These are phyloP conservation scores for Senna siamea DNA, from an alignment of 306 rosid genomes.

Conservation along the genomic window DNA sequence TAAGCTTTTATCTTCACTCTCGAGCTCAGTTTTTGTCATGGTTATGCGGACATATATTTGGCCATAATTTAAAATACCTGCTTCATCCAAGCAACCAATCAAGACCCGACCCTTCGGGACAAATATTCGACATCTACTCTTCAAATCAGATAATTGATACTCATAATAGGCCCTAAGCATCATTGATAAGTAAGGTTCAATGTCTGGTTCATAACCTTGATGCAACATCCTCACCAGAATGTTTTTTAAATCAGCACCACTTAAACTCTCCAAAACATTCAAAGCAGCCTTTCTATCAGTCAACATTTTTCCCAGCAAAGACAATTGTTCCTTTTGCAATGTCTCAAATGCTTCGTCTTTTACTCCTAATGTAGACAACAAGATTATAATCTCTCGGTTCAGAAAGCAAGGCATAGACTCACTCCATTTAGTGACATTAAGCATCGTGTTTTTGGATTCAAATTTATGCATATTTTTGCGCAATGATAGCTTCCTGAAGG, in stretches of 20 bases:
- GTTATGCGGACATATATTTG: constrained; percentile 74
- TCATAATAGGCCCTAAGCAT: constrained; percentile 59
- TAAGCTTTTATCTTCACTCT: constrained; percentile 50
- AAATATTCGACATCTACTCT: constrained; percentile 38
- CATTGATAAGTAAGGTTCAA: constrained; percentile 89
- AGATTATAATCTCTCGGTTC: constrained; percentile 83
- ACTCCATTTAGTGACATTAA: constrained; percentile 76
- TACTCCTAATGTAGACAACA: constrained; percentile 79
- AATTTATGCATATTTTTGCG: constrained; percentile 89
- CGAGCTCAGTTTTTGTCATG: constrained; percentile 61
- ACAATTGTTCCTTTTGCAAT: constrained; percentile 75
- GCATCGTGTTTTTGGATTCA: constrained; percentile 83
- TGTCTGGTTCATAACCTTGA: constrained; percentile 75
- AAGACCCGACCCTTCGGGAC: constrained; percentile 61
- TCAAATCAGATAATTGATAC: constrained; percentile 73
- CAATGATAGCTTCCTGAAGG: constrained; percentile 78
- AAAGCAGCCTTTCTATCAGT: constrained; percentile 64
- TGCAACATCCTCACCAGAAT: constrained; percentile 79
- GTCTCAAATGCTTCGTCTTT: constrained; percentile 74
- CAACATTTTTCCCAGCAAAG: constrained; percentile 69
- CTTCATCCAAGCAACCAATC: constrained; percentile 91
- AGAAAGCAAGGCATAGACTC: constrained; percentile 88
- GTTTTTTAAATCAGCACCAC: constrained; percentile 63
- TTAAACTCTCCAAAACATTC: constrained; percentile 65
- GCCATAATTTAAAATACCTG: constrained; percentile 80